Evolutionary conservation across 1,139 yeast species (phyloP), one percentile per base, ranked within the genome.

Genomic region (Scheffersomyces illinoinensis): DNA sequence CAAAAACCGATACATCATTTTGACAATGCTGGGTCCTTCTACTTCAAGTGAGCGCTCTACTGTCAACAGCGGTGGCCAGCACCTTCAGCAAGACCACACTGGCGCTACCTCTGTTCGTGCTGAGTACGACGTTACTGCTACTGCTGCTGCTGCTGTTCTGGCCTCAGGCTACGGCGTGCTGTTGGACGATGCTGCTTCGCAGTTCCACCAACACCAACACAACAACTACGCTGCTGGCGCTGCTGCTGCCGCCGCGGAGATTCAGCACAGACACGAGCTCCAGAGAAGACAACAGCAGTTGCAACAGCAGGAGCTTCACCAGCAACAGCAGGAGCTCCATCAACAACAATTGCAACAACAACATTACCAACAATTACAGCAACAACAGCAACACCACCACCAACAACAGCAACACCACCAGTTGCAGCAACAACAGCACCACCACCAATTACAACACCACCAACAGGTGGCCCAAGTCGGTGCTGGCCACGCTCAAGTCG

Each of bases 31-130:
- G 72, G 76, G 74, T 54, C 77, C 76, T 56, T 72, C 77, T 46
- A 73, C 76, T 53, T 71, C 75, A 55, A 72, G 71, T 64, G 77
- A 74, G 62, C 67, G 78, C 63, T 68, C 74, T 52, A 66, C 76
- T 47, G 73, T 67, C 52, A 64, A 62, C 56, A 58, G 58, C 49
- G 55, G 61, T 55, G 62, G 58, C 54, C 58, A 56, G 54, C 60
- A 58, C 53, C 65, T 62, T 19, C 66, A 62, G 48, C 66, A 60
- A 55, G 62, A 57, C 55, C 56, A 53, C 24, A 59, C 56, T 49
- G 53, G 54, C 50, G 54, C 47, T 49, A 20, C 52, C 50, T 24
- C 56, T 26, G 39, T 26, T 14, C 50, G 24, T 61, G 54, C 64
- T 54, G 69, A 66, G 55, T 64, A 61, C 57, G 63, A 65, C 39